These are phyloP conservation scores for Leavenworthia alabamica DNA, from an alignment of 345 rosid species.

Conservation along the genomic window DNA sequence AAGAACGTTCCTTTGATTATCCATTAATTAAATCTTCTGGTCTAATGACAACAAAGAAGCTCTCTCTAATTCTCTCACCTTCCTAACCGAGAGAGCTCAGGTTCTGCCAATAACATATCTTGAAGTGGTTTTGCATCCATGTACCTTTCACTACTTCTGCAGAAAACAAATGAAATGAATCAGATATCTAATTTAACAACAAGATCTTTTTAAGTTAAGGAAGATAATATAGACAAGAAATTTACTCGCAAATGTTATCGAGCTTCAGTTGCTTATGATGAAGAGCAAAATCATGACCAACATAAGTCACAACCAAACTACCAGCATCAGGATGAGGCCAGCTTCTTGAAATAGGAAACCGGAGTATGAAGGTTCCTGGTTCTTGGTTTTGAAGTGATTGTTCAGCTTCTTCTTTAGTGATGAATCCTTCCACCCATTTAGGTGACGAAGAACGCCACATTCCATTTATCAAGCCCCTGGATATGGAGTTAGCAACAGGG, in stretches of 20 bases:
- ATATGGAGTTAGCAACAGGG: conserved; percentile 63
- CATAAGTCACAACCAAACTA: conserved; percentile 67
- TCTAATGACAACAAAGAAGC: neutral
- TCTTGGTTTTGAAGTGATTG: conserved; percentile 69
- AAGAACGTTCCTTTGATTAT: neutral
- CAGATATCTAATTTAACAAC: neutral
- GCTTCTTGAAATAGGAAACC: conserved; percentile 84
- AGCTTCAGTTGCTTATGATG: conserved; percentile 58
- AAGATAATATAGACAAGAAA: neutral
- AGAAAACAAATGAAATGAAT: neutral
- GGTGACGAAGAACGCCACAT: conserved; percentile 63
- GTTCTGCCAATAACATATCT: conserved; percentile 67
- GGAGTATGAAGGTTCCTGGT: conserved; percentile 76
- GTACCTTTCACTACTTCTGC: conserved; percentile 33
- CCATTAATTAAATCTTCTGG: neutral
- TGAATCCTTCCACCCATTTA: conserved; percentile 86
- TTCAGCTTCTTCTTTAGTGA: conserved; percentile 88
- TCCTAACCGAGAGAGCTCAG: conserved; percentile 65
- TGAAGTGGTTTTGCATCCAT: conserved; percentile 42
- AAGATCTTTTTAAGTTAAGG: neutral
- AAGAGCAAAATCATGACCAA: conserved; percentile 50
- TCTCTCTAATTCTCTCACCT: conserved; percentile 36
- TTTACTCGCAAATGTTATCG: conserved; percentile 49
- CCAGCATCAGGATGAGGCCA: conserved; percentile 99
- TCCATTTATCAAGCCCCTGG: conserved; percentile 43